Base-by-base conservation (phyloP, 345 rosid genomes). In the Balakata baccata region DNA sequence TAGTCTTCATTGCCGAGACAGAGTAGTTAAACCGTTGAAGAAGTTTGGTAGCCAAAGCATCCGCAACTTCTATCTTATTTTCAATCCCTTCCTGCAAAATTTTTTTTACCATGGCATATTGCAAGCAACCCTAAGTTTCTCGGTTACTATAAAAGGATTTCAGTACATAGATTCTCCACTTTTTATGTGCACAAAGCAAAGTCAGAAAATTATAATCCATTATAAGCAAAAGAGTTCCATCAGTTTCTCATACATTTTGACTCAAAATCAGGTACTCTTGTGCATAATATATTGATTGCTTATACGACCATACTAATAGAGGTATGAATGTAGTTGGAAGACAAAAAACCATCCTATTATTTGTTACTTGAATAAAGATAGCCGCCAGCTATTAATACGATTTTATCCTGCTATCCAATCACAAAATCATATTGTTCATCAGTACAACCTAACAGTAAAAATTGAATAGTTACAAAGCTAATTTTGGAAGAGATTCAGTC, bases 21-120 rank as follows among this genome's bases (percentile, higher is more conserved):
- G 99, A 91, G 82, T 86, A 65, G 77, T 87, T 87, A 82, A 85
- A 91, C 23, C 98, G 85, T 81, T 91, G 94, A 69, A 86, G 81
- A 72, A 95, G 97, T 86, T 95, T 92, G 70, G 86, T 76, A 12
- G 97, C 88, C 90, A 95, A 85, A 76, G 97, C 98, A 86, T 95
- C 98, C 3, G 86, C 93, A 51, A 92, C 90, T 86, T 95, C 97
- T 72, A 92, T 92, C 86, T 86, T 89, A 89, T 91, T 89, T 82
- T 92, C 99, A 66, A 91, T 79, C 69, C 86, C 98, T 81, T 91
- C 99, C 99, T 95, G 85, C 67, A 85, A 70, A 23, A 70, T 16
- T 20, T 74, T 23, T 61, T 60, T 71, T 47, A 63, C 51, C 77
- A 67, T 25, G 68, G 49, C 14, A 66, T 60, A 34, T 52, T 16